These are phyloP conservation scores for Pyropia yezoensis DNA, from an alignment of 23 red algal species.

Conservation along the genomic window DNA sequence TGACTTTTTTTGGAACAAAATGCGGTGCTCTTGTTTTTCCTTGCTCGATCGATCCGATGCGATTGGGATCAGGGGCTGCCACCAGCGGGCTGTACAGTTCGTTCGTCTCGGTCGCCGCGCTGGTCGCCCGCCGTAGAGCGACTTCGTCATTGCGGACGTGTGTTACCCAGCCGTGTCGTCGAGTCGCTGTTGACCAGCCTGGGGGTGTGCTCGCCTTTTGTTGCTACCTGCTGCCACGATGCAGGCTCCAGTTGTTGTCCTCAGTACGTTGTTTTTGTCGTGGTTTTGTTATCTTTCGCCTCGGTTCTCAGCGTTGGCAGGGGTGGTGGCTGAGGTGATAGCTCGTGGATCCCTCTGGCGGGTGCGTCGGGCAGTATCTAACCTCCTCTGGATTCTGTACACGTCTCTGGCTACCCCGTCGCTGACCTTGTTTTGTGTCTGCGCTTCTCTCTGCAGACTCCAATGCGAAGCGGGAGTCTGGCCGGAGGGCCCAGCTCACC, in stretches of 20 bases:
- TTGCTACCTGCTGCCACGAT: conserved; percentile 13
- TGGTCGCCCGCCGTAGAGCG: no score
- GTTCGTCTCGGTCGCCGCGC: no score
- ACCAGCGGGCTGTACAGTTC: no score
- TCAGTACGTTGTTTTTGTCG: conserved; percentile 30
- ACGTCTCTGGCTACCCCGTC: not conserved
- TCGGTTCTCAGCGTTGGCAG: not conserved
- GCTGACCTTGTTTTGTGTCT: not conserved
- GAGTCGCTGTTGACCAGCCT: no score
- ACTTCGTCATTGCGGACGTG: no score
- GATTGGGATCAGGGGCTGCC: no score
- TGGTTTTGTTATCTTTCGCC: not conserved
- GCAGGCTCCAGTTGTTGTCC: conserved; percentile 72
- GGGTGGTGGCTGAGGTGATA: no score
- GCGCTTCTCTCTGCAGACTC: conserved; percentile 19
- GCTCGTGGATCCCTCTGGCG: not conserved
- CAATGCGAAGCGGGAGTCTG: conserved; percentile 77
- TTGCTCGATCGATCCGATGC: no score
- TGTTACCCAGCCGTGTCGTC: no score
- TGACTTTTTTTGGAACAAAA: no score
- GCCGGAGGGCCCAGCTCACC: conserved; percentile 82
- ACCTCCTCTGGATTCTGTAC: not conserved
- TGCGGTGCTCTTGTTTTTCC: no score
- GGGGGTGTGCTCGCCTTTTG: no score
- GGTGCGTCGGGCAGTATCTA: not conserved